Base-by-base conservation (phyloP, 495 filamentous ascomycete species). In the Immersiella caudata region DNA sequence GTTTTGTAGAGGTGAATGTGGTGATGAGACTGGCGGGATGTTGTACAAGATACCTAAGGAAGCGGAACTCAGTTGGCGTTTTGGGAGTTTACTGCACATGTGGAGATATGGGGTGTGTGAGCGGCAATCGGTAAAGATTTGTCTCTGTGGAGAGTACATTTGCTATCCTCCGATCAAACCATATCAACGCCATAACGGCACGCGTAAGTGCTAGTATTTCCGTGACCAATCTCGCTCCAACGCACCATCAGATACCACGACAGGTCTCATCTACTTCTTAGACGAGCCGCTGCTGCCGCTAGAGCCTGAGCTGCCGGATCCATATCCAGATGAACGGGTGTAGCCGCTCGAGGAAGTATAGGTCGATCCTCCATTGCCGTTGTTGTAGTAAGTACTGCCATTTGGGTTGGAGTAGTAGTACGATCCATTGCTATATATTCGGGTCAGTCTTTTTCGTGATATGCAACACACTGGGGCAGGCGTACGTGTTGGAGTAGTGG, bases 351-450 rank as follows among this genome's bases (percentile, higher is more conserved):
- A 68, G 1, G 80, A 59, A 2, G 79, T 82, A 70, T 84, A 84
- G 12, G 71, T 79, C 16, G 80, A 80, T 50, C 73, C 64, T 3
- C 81, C 81, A 25, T 68, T 61, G 67, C 81, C 80, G 60, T 80
- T 73, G 72, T 82, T 81, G 76, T 81, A 75, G 75, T 82, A 83
- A 24, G 76, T 79, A 69, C 77, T 80, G 3, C 80, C 80, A 62
- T 87, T 78, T 51, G 85, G 74, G 74, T 88, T 88, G 62, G 80
- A 84, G 74, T 87, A 88, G 71, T 88, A 85, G 79, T 87, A 88
- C n/a, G 80, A 83, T 8, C 85, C 83, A 64, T 88, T 66, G 2
- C 82, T 84, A 62, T 6, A 18, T 11, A 22, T 18, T 2, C 5
- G n/a, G 16, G 21, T 26, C 61, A 55, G 27, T 64, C 21, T 35